Percentiles rank a stretch among this genome's conserved stretches.
Conservation (phyloP, 495 filamentous ascomycete genomes). For the Hypoxylon fuscum region DNA sequence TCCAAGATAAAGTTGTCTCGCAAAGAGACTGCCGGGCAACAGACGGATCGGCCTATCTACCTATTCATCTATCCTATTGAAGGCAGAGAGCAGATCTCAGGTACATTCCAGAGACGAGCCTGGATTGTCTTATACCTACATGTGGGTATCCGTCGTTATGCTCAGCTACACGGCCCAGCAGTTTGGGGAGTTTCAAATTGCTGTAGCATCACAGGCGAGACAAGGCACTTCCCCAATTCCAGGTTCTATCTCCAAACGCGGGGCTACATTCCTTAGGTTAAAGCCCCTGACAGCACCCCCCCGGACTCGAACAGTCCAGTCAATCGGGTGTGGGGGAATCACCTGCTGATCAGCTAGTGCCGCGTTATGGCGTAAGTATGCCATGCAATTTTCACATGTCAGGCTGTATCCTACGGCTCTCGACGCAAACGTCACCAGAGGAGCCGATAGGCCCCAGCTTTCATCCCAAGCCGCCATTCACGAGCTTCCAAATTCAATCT, state of each 20-base stretch:
- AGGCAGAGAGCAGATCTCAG: no score
- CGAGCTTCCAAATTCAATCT: constrained; percentile 26
- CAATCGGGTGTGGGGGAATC: constrained; percentile 19
- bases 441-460: constrained; percentile 35
- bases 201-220: constrained; percentile 6
- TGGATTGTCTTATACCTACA: neutral
- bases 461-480: constrained; percentile 35
- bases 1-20: no score
- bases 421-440: constrained; percentile 37
- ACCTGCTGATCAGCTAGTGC: constrained; percentile 24
- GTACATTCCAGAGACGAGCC: neutral
- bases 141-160: neutral
- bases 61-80: no score
- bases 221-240: no score
- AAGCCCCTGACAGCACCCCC: constrained; percentile 6
- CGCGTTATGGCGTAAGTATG: no score
- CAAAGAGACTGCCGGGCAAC: no score
- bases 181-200: neutral
- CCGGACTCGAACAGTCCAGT: neutral
- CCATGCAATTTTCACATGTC: constrained; percentile 40
- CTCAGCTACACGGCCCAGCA: neutral
- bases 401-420: constrained; percentile 14
- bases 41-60: no score
- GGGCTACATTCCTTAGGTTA: constrained; percentile 24
- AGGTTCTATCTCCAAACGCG: no score